phyloP scores from a whole-genome alignment of 345 rosid species.

The Chamaenerion angustifolium region DNA sequence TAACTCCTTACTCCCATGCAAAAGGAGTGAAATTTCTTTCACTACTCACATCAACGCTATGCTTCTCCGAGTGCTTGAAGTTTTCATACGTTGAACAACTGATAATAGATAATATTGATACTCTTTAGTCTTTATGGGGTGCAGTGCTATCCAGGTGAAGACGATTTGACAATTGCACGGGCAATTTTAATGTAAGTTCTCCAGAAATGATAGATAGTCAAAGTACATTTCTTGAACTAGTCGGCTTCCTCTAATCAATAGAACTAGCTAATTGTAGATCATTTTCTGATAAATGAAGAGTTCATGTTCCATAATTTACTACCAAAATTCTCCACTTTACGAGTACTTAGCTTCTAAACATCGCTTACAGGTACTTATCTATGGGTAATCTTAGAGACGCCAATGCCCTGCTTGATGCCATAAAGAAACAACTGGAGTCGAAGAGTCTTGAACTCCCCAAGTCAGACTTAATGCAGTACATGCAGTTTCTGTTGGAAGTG shows the following conservation, averaged over 20 bases:
- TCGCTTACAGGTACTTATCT: conserved; percentile 50
- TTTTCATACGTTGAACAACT: too few species aligned
- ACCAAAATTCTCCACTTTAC: neutral
- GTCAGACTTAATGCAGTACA: conserved; percentile 57
- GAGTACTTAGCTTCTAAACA: conserved; percentile 6
- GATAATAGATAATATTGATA: neutral
- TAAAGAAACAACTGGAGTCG: conserved; percentile 50
- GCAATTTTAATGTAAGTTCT: conserved; percentile 57
- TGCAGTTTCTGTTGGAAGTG: conserved; percentile 56
- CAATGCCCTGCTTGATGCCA: conserved; percentile 56
- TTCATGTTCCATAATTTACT: neutral
- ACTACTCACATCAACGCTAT: too few species aligned
- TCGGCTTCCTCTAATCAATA: too few species aligned
- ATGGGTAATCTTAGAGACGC: conserved; percentile 83
- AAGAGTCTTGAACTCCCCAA: conserved; percentile 38
- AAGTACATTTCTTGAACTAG: too few species aligned
- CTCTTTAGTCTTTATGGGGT: conserved; percentile 5
- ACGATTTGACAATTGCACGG: conserved; percentile 79
- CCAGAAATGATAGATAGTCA: too few species aligned
- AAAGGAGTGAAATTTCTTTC: neutral
- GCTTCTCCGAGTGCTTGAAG: too few species aligned
- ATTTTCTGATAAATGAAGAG: too few species aligned
- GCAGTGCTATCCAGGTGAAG: conserved; percentile 99
- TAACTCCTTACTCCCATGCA: neutral
- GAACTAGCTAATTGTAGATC: too few species aligned